These are phyloP conservation scores for Aspergillus taichungensis DNA, from an alignment of 495 filamentous ascomycete species.

Conservation along the genomic window DNA sequence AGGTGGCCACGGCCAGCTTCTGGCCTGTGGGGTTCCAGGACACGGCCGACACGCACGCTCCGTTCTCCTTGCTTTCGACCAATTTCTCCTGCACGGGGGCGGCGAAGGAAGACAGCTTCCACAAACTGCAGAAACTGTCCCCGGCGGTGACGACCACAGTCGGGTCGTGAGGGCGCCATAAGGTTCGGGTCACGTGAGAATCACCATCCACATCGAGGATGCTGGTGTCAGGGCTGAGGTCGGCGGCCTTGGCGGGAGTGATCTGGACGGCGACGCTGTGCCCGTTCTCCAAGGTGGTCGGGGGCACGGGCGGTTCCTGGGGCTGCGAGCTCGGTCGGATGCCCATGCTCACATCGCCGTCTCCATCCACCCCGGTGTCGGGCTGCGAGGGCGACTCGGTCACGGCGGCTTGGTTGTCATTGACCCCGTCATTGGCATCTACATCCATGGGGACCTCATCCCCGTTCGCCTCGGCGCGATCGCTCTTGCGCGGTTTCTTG, in stretches of 20 bases:
- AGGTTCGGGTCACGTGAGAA: slow-evolving; percentile 57
- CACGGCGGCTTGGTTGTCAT: slow-evolving; percentile 43
- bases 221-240: slow-evolving; percentile 58
- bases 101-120: slow-evolving; percentile 49
- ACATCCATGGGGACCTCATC: slow-evolving; percentile 49
- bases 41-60: slow-evolving; percentile 44
- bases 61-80: slow-evolving; percentile 25
- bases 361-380: slow-evolving; percentile 24
- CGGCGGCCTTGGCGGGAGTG: slow-evolving; percentile 45
- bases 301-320: slow-evolving; percentile 29
- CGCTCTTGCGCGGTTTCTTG: slow-evolving; percentile 35
- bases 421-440: slow-evolving; percentile 26
- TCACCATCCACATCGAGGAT: slow-evolving; percentile 53
- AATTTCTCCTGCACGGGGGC: slow-evolving; percentile 31
- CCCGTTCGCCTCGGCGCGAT: slow-evolving; percentile 53
- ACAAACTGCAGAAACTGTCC: slow-evolving; percentile 72
- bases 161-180: slow-evolving; percentile 72
- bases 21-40: slow-evolving; percentile 64
- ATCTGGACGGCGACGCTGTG: slow-evolving; percentile 62
- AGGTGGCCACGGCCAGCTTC: slow-evolving; percentile 61
- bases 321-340: slow-evolving; percentile 16
- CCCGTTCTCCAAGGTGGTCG: slow-evolving; percentile 52
- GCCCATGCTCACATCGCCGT: slow-evolving; percentile 38
- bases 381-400: slow-evolving; percentile 12
- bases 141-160: slow-evolving; percentile 66